phyloP scores from a whole-genome alignment of 176 grass and related monocot genomes.

The Melocanna baccifera region DNA sequence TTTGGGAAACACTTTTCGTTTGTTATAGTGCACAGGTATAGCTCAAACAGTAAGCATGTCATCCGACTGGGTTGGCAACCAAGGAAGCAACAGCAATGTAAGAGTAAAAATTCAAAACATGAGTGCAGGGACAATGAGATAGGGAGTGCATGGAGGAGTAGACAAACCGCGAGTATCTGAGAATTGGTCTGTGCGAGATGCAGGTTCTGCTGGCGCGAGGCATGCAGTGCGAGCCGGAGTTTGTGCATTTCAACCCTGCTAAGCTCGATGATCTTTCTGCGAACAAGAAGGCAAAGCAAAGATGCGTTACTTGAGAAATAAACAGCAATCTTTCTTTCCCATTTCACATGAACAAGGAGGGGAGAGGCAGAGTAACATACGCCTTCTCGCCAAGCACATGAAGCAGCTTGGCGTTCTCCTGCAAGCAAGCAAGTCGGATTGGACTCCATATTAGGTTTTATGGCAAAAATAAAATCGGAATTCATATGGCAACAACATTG shows the following conservation, averaged over 20 bases:
- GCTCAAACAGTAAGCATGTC: not conserved
- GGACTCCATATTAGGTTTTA: not conserved
- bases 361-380: conserved; percentile 27
- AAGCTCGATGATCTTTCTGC: conserved; percentile 51
- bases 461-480: not conserved
- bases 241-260: conserved; percentile 50
- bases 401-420: conserved; percentile 46
- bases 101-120: not conserved
- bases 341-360: not conserved
- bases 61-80: not conserved
- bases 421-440: not conserved
- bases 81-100: not conserved
- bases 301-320: not conserved
- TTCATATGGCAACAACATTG: not conserved
- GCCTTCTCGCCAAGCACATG: conserved; percentile 40
- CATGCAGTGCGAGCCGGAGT: conserved; percentile 33
- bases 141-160: conserved; percentile 15
- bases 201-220: conserved; percentile 45
- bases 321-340: not conserved
- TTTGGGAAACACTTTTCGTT: not conserved
- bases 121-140: not conserved
- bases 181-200: conserved; percentile 52
- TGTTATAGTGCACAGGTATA: not conserved
- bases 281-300: not conserved
- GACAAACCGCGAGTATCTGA: conserved; percentile 47